Base-by-base conservation (phyloP, 2,329 filamentous ascomycete genomes). In the Aspergillus sp. region DNA sequence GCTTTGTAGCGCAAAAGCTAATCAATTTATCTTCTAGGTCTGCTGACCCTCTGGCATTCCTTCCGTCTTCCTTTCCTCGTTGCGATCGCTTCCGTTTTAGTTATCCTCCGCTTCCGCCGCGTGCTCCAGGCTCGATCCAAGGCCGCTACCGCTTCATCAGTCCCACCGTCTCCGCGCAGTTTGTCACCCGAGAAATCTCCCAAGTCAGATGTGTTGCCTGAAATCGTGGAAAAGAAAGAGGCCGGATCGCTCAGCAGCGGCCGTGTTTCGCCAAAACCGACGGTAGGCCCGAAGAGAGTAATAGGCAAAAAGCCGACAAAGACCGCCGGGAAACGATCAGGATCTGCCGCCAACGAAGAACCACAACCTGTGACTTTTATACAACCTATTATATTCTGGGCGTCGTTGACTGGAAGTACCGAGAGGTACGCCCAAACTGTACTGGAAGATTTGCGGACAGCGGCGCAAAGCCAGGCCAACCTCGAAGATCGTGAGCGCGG, bases 341-440 rank as follows among this genome's bases (percentile, higher is more conserved):
- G 48, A 17, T 57, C 60, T 18, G 50, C 36, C 44, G 59, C 64
- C 1, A 58, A 55, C 20, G 59, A 69, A 20, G 51, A 59, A 15
- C 45, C 62, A 8, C 53, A 63, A 9, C 62, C 64, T 8, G 45
- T 69, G 36, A 66, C 67, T 4, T 68, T 64, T 42, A 72, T 77
- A 41, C 89, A 93, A 70, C 83, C 89, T 2, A 74, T 96, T 15
- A 76, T 97, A 32, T 98, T 97, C 78, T 98, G 89, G 78, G 93
- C 91, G 2, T 96, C 93, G 1, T 80, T 98, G 56, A 96, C 91
- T 3, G 91, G 88, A 3, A 90, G 86, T 32, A 97, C 93, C 1
- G 88, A 93, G 70, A 87, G 85, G 66, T 85, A 87, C 57, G 89
- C 89, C 2, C 82, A 85, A 22, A 78, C 81, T 1, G 85, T 95